phyloP scores from a whole-genome alignment of 2,329 filamentous ascomycete species.

The Penicillium verrucosum region DNA sequence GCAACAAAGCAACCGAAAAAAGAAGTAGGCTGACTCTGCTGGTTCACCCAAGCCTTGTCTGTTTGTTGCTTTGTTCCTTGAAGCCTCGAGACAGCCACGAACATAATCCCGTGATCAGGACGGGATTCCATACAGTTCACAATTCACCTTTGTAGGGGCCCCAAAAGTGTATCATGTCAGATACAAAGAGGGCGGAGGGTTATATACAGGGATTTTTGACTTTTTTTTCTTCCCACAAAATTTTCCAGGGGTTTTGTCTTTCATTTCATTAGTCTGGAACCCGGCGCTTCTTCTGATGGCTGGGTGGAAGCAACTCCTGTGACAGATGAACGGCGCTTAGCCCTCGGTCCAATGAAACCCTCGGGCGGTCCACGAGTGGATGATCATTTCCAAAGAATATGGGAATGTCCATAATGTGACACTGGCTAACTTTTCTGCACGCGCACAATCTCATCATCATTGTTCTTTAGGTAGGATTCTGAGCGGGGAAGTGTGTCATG shows the following conservation, averaged over 20 bases:
- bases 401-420: background rate
- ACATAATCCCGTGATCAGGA: background rate
- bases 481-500: background rate
- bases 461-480: background rate
- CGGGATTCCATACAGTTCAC: constrained; percentile 1
- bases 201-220: background rate
- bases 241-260: background rate
- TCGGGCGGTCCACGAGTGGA: background rate
- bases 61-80: background rate
- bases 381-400: background rate
- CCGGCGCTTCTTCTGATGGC: constrained; percentile 5
- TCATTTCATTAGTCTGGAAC: constrained; percentile 2
- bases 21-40: background rate
- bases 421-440: background rate
- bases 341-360: constrained; percentile 2
- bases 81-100: background rate
- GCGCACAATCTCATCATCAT: background rate
- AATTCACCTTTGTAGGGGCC: background rate
- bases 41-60: background rate
- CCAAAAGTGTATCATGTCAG: constrained; percentile 2
- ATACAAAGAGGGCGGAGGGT: background rate
- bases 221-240: background rate
- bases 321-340: constrained; percentile 11
- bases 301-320: constrained; percentile 6
- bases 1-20: background rate